Evolutionary conservation across 1,284 basidiomycete genomes (phyloP).

Genomic region (Serendipita sp.): DNA sequence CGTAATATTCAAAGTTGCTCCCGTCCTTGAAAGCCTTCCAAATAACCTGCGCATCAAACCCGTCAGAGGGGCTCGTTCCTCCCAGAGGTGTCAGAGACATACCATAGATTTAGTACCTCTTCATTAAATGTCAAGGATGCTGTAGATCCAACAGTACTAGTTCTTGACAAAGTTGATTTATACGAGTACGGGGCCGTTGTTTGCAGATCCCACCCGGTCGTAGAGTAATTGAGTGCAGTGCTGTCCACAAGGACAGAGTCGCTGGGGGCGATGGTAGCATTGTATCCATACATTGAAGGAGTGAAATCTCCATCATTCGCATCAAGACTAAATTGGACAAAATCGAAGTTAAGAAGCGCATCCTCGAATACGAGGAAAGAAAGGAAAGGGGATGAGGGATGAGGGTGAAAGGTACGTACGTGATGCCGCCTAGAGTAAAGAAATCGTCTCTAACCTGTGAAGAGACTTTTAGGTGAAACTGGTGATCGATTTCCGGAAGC

Average conservation of each 20-base stretch:
- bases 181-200: background rate
- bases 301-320: too few species aligned
- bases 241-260: background rate
- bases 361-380: too few species aligned
- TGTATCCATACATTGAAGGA: background rate
- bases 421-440: too few species aligned
- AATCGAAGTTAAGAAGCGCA: too few species aligned
- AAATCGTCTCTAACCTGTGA: too few species aligned
- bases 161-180: background rate
- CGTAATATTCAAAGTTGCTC: background rate
- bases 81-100: background rate
- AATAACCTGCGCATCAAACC: background rate
- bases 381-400: too few species aligned
- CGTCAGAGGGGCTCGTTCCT: too few species aligned
- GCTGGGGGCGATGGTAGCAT: background rate
- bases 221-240: background rate
- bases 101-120: background rate
- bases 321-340: too few species aligned
- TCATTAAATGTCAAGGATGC: background rate
- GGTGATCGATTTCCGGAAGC: too few species aligned
- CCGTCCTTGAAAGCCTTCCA: background rate
- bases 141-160: background rate
- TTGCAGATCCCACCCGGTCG: background rate
- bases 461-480: too few species aligned
- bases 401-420: too few species aligned